Percentiles rank a stretch among this genome's conserved stretches.
phyloP scores from a whole-genome alignment of 495 filamentous ascomycete species.

The Pyronema omphalodes region DNA sequence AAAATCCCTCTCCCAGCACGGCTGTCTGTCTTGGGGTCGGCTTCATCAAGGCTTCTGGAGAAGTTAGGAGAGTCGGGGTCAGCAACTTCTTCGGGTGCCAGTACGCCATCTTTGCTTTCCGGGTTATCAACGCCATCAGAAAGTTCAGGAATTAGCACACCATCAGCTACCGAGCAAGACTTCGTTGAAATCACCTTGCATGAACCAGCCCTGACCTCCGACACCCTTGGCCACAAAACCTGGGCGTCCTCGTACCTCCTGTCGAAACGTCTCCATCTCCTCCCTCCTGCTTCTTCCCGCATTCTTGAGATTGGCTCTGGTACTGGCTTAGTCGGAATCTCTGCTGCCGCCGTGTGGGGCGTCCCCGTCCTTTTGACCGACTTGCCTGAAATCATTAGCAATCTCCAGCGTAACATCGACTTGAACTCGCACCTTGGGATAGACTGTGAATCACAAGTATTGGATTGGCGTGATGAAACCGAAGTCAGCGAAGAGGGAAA shows the following conservation, averaged over 20 bases:
- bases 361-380: slow-evolving; percentile 42
- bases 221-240: slow-evolving; percentile 80
- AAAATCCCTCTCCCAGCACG: slow-evolving; percentile 32
- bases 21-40: background rate
- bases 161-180: background rate
- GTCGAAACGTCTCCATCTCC: slow-evolving; percentile 43
- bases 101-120: background rate
- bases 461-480: slow-evolving; percentile 44
- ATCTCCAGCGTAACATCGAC: slow-evolving; percentile 42
- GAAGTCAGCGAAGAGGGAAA: slow-evolving; percentile 12
- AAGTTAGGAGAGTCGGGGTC: background rate
- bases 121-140: too few species aligned
- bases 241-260: slow-evolving; percentile 81
- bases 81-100: background rate
- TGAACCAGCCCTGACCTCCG: slow-evolving; percentile 71
- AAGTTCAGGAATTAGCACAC: too few species aligned
- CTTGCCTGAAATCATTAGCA: slow-evolving; percentile 48
- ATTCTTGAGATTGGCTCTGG: slow-evolving; percentile 47
- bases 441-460: slow-evolving; percentile 32
- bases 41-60: background rate
- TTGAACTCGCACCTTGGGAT: slow-evolving; percentile 32
- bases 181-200: slow-evolving; percentile 44
- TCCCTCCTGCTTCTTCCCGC: slow-evolving; percentile 2
- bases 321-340: slow-evolving; percentile 43
- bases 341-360: slow-evolving; percentile 27